Conservation (phyloP, 179 eudicot genomes). For the Spinacia oleracea region DNA sequence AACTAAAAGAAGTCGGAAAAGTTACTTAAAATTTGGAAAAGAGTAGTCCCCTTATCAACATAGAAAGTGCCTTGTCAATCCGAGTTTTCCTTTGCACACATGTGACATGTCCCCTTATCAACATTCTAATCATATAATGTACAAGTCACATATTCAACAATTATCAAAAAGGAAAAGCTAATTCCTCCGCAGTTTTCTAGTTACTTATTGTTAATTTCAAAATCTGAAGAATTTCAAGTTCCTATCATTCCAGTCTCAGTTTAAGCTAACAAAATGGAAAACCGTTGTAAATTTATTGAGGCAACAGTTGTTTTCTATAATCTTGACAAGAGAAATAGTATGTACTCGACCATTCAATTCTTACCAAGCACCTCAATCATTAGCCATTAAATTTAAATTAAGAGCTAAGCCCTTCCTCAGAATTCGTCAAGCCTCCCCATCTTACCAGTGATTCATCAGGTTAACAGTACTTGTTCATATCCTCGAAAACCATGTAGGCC, state of each 20-base stretch:
- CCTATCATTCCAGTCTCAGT: too few species aligned
- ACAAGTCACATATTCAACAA: background rate
- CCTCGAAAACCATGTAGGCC: too few species aligned
- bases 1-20: too few species aligned
- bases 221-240: too few species aligned
- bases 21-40: too few species aligned
- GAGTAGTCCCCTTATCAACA: too few species aligned
- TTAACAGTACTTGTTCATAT: constrained; percentile 35
- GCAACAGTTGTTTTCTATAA: constrained; percentile 74
- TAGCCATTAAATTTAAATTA: constrained; percentile 60
- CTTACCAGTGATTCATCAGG: constrained; percentile 86
- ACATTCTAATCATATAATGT: background rate
- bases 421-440: constrained; percentile 62
- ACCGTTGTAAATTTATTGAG: constrained; percentile 87
- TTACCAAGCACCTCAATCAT: constrained; percentile 70
- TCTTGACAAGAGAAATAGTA: constrained; percentile 65
- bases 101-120: background rate
- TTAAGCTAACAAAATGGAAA: background rate
- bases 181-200: background rate
- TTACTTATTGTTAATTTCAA: too few species aligned
- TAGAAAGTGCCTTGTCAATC: too few species aligned
- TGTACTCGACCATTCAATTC: constrained; percentile 69
- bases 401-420: constrained; percentile 67
- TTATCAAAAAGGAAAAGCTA: too few species aligned
- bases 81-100: background rate